A percentile compares a stretch with the other conserved stretches of the same genome.
Conservation (phyloP, 106 monocot species). For the Dioscorea dumetorum region DNA sequence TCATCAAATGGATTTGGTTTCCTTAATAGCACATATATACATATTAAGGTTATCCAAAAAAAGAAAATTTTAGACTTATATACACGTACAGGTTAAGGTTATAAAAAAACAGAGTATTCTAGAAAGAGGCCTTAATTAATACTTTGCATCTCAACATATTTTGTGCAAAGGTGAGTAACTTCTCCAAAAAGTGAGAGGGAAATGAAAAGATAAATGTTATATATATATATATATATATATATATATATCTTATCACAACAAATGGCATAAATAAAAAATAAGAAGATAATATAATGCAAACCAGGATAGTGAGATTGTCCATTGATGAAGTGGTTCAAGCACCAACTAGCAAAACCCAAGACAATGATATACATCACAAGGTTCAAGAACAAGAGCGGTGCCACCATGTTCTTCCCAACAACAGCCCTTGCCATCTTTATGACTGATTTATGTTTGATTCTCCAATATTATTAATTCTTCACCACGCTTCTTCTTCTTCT, state of each 20-base stretch:
- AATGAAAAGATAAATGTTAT: background rate
- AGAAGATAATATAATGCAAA: background rate
- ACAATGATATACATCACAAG: constrained; percentile 48
- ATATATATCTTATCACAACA: too few relatives aligned
- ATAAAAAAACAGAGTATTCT: background rate
- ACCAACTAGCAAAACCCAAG: constrained; percentile 57
- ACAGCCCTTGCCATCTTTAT: background rate
- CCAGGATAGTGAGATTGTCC: constrained; percentile 45
- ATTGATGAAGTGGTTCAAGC: constrained; percentile 63
- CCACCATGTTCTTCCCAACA: constrained; percentile 30
- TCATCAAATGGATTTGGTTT: too few relatives aligned
- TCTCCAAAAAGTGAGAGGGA: too few relatives aligned
- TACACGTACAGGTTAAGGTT: background rate
- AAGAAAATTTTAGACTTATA: background rate
- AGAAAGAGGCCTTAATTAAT: too few relatives aligned
- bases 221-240: background rate
- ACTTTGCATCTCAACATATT: too few relatives aligned
- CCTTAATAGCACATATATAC: background rate
- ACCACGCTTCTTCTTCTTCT: background rate
- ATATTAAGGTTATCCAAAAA: too few relatives aligned
- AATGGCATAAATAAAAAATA: too few relatives aligned
- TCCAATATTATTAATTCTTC: too few relatives aligned
- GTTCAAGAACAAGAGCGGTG: constrained; percentile 57
- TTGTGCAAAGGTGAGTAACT: too few relatives aligned
- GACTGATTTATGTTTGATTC: too few relatives aligned